These are phyloP conservation scores for Colletotrichum endophyticum DNA, from an alignment of 2,329 filamentous ascomycete genomes.

Conservation along the genomic window DNA sequence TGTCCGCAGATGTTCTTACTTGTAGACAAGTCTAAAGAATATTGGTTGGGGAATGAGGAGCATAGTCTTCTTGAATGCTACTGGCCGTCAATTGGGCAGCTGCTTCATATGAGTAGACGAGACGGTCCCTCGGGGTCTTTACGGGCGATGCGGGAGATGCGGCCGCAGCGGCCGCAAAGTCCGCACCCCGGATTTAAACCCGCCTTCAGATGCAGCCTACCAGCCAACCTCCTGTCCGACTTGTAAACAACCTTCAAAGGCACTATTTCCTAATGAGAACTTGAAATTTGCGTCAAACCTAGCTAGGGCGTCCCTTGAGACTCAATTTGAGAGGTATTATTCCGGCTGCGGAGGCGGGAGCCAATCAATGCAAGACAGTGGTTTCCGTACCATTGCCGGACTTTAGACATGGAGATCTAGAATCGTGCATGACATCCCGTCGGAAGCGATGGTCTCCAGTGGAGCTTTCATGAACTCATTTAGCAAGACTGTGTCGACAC, in stretches of 20 bases:
- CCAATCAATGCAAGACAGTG: not conserved
- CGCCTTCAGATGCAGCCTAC: not conserved
- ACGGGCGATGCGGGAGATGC: not conserved
- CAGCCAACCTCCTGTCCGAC: not conserved
- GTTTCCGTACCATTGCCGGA: not conserved
- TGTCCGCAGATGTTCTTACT: not conserved
- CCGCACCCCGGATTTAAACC: not conserved
- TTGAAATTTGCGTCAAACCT: not conserved
- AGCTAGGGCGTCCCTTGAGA: not conserved
- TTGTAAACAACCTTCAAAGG: not conserved
- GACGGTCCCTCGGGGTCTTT: not conserved
- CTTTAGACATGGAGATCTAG: not conserved
- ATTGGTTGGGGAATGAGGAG: accelerated
- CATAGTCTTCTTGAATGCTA: not conserved
- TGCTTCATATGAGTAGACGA: not conserved
- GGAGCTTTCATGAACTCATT: not conserved
- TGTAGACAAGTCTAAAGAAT: not conserved
- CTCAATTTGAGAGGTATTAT: not conserved
- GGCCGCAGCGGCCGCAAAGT: not conserved
- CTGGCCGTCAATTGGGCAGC: accelerated
- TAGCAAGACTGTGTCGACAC: not conserved
- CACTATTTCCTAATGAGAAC: not conserved
- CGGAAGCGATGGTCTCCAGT: not conserved
- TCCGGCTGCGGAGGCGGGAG: not conserved
- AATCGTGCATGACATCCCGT: not conserved